These are phyloP conservation scores for Coemansia sp. DNA, from an alignment of 192 early-diverging fungal species.

Conservation along the genomic window DNA sequence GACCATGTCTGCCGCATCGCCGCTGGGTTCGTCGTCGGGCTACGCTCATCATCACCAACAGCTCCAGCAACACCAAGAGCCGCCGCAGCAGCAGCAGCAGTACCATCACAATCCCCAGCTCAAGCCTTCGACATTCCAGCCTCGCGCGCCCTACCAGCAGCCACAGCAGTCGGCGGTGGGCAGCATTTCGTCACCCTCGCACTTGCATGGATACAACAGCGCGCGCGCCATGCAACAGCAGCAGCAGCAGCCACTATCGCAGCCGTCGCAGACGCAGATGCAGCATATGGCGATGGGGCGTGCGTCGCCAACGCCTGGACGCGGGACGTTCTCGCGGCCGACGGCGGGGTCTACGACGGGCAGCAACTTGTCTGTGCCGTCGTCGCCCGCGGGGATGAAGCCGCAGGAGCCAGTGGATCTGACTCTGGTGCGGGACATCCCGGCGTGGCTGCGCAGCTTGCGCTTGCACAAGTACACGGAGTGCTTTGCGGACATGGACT, in stretches of 20 bases:
- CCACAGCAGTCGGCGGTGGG: background rate
- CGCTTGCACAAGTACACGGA: constrained; percentile 96
- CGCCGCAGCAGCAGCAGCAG: constrained; percentile 19
- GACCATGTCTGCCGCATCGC: constrained; percentile 22
- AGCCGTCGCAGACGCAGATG: too few species aligned
- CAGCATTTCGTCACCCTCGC: background rate
- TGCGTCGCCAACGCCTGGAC: constrained; percentile 4
- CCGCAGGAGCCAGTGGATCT: constrained; percentile 31
- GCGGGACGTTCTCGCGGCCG: constrained; percentile 1
- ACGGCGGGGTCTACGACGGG: background rate
- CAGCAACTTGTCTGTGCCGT: constrained; percentile 1
- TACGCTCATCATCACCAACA: constrained; percentile 23
- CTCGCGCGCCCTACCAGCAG: constrained; percentile 2
- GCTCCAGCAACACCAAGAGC: constrained; percentile 24
- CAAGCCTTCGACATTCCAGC: background rate
- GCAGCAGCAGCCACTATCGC: constrained; percentile 13
- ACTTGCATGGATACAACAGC: background rate
- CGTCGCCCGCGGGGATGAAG: constrained; percentile 17
- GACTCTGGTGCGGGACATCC: constrained; percentile 70
- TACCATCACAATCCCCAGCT: constrained; percentile 5
- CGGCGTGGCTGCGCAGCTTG: constrained; percentile 87
- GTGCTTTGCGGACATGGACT: constrained; percentile 83
- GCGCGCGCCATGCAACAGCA: background rate
- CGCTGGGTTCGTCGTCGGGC: constrained; percentile 11
- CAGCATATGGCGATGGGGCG: background rate